These are phyloP conservation scores for Kernera saxatilis DNA, from an alignment of 345 rosid species.

Conservation along the genomic window DNA sequence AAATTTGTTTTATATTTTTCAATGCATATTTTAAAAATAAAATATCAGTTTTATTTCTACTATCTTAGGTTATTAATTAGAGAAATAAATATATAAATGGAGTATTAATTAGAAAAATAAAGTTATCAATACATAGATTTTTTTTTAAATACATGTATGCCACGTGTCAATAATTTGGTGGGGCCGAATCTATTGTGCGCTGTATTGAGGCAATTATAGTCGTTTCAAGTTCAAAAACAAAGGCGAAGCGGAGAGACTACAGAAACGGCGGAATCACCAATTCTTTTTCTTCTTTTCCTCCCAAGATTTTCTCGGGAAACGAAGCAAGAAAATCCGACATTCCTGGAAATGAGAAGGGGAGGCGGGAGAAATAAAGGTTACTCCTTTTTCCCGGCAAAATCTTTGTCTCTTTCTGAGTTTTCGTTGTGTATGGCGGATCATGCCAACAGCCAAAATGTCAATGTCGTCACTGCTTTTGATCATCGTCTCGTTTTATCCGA, in stretches of 20 bases:
- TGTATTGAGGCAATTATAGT: neutral
- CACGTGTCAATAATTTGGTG: neutral
- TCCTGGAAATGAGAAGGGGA: neutral
- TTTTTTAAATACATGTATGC: neutral
- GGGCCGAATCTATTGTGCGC: neutral
- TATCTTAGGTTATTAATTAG: no score
- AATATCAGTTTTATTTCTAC: no score
- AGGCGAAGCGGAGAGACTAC: neutral
- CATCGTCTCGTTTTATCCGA: conserved; percentile 1
- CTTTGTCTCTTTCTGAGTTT: neutral
- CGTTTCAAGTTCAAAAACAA: conserved; percentile 1
- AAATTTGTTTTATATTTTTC: no score
- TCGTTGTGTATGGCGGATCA: conserved; percentile 26
- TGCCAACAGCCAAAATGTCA: neutral
- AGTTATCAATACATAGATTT: no score
- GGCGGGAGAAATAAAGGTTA: neutral
- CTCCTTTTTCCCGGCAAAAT: neutral
- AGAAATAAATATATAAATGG: no score
- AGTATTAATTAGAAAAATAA: no score
- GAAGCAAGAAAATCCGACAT: neutral
- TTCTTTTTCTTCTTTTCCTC: neutral
- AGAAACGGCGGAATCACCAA: neutral
- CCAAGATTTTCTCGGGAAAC: conserved; percentile 9
- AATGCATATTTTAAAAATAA: no score
- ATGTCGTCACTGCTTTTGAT: neutral